Evolutionary conservation across 176 grass and related monocot species (phyloP).

Genomic region (Melocanna baccifera): DNA sequence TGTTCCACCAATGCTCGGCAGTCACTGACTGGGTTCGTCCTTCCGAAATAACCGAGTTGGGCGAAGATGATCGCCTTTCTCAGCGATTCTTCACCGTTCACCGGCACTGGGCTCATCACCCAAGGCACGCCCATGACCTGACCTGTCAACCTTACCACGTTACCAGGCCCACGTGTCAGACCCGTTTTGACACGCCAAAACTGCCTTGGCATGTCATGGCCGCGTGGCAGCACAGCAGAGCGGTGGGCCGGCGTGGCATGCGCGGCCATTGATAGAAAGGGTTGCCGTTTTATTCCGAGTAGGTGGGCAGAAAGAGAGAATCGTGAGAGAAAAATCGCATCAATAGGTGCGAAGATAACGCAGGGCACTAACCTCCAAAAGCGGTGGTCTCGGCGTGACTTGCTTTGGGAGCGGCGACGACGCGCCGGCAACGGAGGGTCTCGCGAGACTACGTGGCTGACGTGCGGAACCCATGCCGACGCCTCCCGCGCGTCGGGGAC

Average conservation of each 20-base stretch:
- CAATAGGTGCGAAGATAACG: neutral
- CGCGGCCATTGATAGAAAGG: neutral
- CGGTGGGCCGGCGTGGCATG: neutral
- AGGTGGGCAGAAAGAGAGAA: neutral
- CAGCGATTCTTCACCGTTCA: neutral
- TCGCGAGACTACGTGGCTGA: neutral
- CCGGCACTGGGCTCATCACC: neutral
- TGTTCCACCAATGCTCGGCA: neutral
- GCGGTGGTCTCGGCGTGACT: too few relatives aligned
- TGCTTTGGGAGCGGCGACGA: neutral
- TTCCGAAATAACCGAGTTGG: neutral
- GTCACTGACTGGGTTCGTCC: neutral
- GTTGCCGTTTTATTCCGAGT: neutral
- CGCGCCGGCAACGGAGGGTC: neutral
- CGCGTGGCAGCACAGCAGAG: neutral
- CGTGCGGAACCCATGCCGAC: neutral
- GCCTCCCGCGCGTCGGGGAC: neutral
- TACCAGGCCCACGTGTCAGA: neutral
- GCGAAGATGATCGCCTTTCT: neutral
- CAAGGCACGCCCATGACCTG: neutral
- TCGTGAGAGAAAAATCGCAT: neutral
- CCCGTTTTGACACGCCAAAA: neutral
- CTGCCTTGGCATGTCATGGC: neutral
- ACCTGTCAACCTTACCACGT: constrained; percentile 1
- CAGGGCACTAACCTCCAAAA: neutral